Conservation (phyloP, 78 protist genomes). For the Dictyostelium capitatum region DNA sequence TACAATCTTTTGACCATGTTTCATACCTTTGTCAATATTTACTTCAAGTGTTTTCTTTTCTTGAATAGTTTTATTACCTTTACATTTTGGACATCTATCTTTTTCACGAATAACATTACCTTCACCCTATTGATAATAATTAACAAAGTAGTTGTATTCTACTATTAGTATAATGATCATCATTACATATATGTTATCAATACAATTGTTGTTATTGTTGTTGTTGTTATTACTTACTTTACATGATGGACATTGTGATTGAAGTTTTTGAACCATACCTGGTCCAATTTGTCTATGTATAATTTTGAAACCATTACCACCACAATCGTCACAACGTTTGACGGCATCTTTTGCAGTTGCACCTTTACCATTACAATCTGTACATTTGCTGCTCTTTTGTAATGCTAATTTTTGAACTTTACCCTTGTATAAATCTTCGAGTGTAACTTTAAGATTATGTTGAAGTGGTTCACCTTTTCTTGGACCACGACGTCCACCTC, state of each 20-base stretch:
- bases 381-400: constrained; percentile 90
- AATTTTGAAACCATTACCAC: constrained; percentile 91
- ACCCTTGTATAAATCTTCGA: constrained; percentile 98
- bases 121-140: constrained; percentile 63
- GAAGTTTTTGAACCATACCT: constrained; percentile 95
- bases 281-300: constrained; percentile 92
- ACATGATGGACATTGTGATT: constrained; percentile 89
- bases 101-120: constrained; percentile 91
- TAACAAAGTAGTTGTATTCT: no score
- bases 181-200: no score
- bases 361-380: constrained; percentile 89
- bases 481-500: constrained; percentile 77
- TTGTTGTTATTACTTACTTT: neutral
- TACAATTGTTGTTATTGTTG: no score
- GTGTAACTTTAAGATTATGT: constrained; percentile 79
- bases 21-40: constrained; percentile 96
- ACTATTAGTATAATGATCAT: no score
- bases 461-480: constrained; percentile 82
- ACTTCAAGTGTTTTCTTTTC: constrained; percentile 95
- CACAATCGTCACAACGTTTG: constrained; percentile 89
- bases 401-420: constrained; percentile 91
- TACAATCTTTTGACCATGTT: constrained; percentile 90
- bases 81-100: constrained; percentile 91
- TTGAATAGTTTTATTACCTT: constrained; percentile 89
- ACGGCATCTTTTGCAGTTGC: constrained; percentile 63